Evolutionary conservation across 257 asterid species (phyloP).

Genomic region (Galeopsis tetrahit): DNA sequence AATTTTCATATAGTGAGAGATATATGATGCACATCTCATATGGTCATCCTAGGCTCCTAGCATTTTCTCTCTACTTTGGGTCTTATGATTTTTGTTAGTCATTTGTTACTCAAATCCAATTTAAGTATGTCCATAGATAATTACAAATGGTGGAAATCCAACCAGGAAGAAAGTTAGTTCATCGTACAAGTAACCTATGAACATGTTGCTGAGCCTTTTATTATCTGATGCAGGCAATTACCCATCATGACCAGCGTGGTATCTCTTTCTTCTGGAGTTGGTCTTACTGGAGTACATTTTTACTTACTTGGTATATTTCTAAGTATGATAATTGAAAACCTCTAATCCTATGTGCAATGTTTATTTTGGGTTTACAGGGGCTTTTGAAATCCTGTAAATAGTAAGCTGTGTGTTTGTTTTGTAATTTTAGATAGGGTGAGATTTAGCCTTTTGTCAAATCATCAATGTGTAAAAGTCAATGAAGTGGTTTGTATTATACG

Average conservation of each 20-base stretch:
- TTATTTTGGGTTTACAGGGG: too few relatives aligned
- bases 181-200: not conserved
- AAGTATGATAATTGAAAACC: constrained; percentile 6
- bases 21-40: not conserved
- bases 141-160: not conserved
- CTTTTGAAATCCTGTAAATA: too few relatives aligned
- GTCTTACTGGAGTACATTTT: constrained; percentile 87
- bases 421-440: too few relatives aligned
- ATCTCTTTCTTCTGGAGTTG: constrained; percentile 85
- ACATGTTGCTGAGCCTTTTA: constrained; percentile 15
- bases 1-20: not conserved
- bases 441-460: too few relatives aligned
- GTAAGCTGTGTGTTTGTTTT: too few relatives aligned
- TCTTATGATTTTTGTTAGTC: constrained; percentile 8
- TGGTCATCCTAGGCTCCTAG: constrained; percentile 1
- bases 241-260: constrained; percentile 51
- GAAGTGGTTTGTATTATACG: too few relatives aligned
- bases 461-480: too few relatives aligned
- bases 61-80: constrained; percentile 7
- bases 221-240: constrained; percentile 50
- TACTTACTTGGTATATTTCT: constrained; percentile 69
- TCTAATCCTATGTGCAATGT: not conserved
- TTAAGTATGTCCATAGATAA: not conserved
- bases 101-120: not conserved
- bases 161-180: constrained; percentile 10